phyloP scores from a whole-genome alignment of 2,329 filamentous ascomycete genomes.

The Talaromyces islandicus region DNA sequence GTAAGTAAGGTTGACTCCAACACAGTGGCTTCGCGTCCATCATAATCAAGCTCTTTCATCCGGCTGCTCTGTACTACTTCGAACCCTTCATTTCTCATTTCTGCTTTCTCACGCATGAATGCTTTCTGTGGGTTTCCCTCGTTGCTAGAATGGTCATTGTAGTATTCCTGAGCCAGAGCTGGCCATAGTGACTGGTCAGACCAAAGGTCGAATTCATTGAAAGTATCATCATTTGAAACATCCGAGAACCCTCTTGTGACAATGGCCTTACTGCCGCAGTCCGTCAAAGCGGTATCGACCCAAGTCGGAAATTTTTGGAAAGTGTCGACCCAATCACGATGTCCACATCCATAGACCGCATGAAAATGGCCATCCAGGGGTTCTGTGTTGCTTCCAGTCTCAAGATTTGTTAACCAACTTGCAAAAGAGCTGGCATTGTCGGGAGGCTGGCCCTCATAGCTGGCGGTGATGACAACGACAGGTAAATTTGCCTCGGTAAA shows the following conservation, averaged over 20 bases:
- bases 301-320: background rate
- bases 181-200: background rate
- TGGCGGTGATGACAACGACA: background rate
- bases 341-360: background rate
- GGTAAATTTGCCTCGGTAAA: background rate
- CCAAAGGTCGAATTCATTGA: background rate
- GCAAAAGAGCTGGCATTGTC: background rate
- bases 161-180: background rate
- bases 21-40: background rate
- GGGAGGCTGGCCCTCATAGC: background rate
- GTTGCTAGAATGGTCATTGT: background rate
- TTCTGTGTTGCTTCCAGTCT: background rate
- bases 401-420: background rate
- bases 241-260: background rate
- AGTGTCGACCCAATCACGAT: background rate
- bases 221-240: background rate
- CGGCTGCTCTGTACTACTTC: background rate
- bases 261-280: background rate
- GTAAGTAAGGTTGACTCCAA: background rate
- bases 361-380: background rate
- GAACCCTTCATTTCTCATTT: background rate
- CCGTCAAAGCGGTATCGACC: background rate
- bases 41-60: background rate
- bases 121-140: background rate
- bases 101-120: background rate